Conservation (phyloP, 495 filamentous ascomycete species). For the Delitschia confertaspora region DNA sequence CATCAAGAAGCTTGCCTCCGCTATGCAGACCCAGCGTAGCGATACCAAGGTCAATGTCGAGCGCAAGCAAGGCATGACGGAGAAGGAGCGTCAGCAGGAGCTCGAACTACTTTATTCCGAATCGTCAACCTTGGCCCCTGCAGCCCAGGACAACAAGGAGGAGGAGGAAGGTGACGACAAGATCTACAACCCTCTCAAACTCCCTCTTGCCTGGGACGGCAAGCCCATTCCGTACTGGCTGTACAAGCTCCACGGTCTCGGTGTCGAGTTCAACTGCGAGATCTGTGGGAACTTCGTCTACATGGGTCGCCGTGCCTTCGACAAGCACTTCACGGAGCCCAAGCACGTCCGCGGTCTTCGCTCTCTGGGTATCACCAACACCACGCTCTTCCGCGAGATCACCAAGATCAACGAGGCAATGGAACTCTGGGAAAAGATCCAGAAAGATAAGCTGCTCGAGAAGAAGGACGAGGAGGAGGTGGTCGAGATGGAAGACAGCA, state of each 20-base stretch:
- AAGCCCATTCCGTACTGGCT: constrained; percentile 99
- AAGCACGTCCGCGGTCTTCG: constrained; percentile 87
- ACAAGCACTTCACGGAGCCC: constrained; percentile 96
- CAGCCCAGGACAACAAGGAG: constrained; percentile 33
- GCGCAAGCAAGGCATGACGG: constrained; percentile 90
- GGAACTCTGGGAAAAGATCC: constrained; percentile 86
- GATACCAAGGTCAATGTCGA: constrained; percentile 90
- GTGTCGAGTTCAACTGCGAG: constrained; percentile 90
- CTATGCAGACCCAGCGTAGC: constrained; percentile 68
- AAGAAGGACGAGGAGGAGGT: constrained; percentile 67
- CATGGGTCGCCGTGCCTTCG: constrained; percentile 89
- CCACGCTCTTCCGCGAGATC: constrained; percentile 87
- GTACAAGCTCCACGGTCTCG: constrained; percentile 91
- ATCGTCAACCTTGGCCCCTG: constrained; percentile 39
- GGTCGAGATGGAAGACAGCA: constrained; percentile 95
- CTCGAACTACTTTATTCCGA: constrained; percentile 75
- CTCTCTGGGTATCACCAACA: constrained; percentile 87
- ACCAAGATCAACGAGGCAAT: constrained; percentile 82
- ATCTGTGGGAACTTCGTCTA: constrained; percentile 98
- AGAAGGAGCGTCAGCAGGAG: constrained; percentile 85
- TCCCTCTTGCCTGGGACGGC: constrained; percentile 93
- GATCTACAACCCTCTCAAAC: constrained; percentile 92
- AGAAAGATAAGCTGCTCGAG: constrained; percentile 72
- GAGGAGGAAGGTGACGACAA: constrained; percentile 68
- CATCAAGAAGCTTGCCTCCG: constrained; percentile 61